Evolutionary conservation across 2,329 filamentous ascomycete species (phyloP), one percentile per base, ranked within the genome.

Genomic region (Stromatinia cepivora): DNA sequence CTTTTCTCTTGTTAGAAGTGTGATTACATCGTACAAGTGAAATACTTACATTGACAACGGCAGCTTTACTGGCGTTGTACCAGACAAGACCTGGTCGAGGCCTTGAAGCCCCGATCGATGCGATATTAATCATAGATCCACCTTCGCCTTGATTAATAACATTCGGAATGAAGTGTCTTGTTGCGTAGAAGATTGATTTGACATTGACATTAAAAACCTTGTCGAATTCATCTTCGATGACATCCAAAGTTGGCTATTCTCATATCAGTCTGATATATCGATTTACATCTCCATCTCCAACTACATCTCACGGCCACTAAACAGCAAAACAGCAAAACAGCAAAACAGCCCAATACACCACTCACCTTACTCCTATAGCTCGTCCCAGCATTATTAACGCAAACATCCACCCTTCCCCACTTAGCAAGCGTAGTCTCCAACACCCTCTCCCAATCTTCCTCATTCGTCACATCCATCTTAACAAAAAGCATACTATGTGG

Each of bases 151-250:
- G 80, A 69, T 84, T 83, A 45, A 90, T 78, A 56, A 91, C 85
- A 72, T 89, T 87, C 0, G 85, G 86, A 8, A 91, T 78, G 50
- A 89, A 81, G 4, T 88, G 85, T 67, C 83, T 83, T 1, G 86
- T 85, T 0, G 87, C 74, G 28, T 87, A 78, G 77, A 85, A 92
- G 58, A 92, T 83, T 3, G 86, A 85, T 79, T 89, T 90, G 71
- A 92, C 87, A 72, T 92, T 92, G 71, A 91, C 88, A 67, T 84
- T 84, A 77, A 92, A 89, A 50, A 89, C 86, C 58, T 84, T 81
- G 73, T 91, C 87, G 71, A 89, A 92, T 61, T 92, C 89, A 6
- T 82, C 81, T 66, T 90, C 87, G 0, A 87, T 89, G 3, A 91
- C 89, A 0, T 88, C 82, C 39, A 84, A 79, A 0, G 88, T 90